Evolutionary conservation across 768 basidiomycete genomes (phyloP).

Genomic region (Lactifluus hygrophoroides): DNA sequence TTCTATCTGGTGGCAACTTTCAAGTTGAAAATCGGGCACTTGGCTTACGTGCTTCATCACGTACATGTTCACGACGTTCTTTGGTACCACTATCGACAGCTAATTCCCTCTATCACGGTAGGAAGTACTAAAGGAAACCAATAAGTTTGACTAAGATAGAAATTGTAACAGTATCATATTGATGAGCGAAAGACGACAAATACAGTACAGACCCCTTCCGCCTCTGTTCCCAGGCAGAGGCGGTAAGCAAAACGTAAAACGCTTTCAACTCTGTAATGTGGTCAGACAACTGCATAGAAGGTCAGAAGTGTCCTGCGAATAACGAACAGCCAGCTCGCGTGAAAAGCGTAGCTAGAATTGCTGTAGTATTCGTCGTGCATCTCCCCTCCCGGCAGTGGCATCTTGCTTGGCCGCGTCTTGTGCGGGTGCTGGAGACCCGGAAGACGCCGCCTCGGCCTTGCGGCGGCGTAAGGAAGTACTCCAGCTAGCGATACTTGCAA

Average conservation of each 20-base stretch:
- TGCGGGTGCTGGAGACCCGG: not conserved
- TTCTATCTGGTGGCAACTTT: too few relatives aligned
- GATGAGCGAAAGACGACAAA: not conserved
- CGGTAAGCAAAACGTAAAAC: not conserved
- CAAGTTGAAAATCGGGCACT: not conserved
- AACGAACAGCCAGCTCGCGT: not conserved
- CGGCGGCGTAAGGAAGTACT: slow-evolving; percentile 14
- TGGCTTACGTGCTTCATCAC: not conserved
- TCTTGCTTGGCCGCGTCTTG: not conserved
- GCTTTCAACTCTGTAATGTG: too few relatives aligned
- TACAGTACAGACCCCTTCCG: not conserved
- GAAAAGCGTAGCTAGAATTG: not conserved
- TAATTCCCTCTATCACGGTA: not conserved
- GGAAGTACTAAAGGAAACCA: not conserved
- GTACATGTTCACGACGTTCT: slow-evolving; percentile 55
- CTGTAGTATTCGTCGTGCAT: slow-evolving; percentile 8
- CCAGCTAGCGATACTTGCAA: slow-evolving; percentile 28
- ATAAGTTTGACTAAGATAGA: not conserved
- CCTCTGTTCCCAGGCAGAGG: not conserved
- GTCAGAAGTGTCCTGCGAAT: not conserved
- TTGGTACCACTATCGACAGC: not conserved
- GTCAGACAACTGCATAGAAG: too few relatives aligned
- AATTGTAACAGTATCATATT: not conserved
- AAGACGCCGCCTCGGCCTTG: not conserved
- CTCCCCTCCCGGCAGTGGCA: not conserved